Base-by-base conservation (phyloP, 495 filamentous ascomycete genomes). In the Viridothelium virens region DNA sequence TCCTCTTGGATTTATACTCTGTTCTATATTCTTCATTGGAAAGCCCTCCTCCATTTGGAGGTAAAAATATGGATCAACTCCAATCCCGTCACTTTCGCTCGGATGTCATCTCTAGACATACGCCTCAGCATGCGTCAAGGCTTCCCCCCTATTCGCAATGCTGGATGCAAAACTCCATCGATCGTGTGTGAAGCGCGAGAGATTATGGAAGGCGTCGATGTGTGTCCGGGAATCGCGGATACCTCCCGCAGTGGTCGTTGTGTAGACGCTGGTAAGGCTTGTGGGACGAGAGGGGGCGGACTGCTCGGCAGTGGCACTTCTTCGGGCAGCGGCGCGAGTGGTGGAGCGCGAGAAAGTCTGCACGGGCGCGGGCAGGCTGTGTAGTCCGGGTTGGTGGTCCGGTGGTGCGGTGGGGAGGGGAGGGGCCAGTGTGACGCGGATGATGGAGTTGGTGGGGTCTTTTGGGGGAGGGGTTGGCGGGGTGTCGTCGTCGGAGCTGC, bases 131-230 rank as follows among this genome's bases (percentile, higher is more conserved):
- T 36, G 25, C 53, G 25, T 59, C 25, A n/a, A 33, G 4, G 9
- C 31, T 18, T 4, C 18, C 3, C 4, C 25, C 53, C 6, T 31
- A 33, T 18, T 36, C 53, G 53, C 6, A 4, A 59, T 4, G 53
- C 53, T 59, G 53, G 53, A 59, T 59, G 53, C 53, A 59, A 59
- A 59, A 59, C 53, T 59, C 53, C 53, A 59, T 59, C 53, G 53
- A 59, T 59, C 53, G 36, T 36, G n/a, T 33, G 53, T 59, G 53
- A 59, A 59, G 9, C 53, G n/a, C n/a, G n/a, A n/a, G 18, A 31
- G 9, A 6, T 59, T 31, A 18, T 31, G 53, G 53, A 59, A 59
- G 18, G 53, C 18, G 18, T 31, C 25, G 31, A 59, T 59, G 18
- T 6, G 31, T 9, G 53, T 33, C n/a, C 53, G 53, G 6, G 18